phyloP scores from a whole-genome alignment of 2,329 filamentous ascomycete genomes.

The Nigrograna mackinnonii region DNA sequence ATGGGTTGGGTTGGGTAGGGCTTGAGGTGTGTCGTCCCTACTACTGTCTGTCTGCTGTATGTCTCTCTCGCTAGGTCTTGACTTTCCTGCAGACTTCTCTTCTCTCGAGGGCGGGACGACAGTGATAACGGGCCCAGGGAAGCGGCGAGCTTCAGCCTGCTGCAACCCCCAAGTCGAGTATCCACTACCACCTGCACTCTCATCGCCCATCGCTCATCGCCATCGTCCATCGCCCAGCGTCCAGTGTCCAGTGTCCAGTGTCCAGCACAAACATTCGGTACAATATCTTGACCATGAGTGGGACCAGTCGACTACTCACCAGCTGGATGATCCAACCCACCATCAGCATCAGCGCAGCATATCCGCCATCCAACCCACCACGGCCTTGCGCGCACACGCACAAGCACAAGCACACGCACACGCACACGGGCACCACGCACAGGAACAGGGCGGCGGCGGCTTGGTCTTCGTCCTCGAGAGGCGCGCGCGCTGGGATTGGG shows the following conservation, averaged over 20 bases:
- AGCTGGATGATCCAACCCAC: neutral
- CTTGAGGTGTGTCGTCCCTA: too few relatives aligned
- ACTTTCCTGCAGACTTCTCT: too few relatives aligned
- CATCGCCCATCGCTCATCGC: neutral
- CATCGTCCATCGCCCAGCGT: neutral
- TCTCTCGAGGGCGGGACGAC: too few relatives aligned
- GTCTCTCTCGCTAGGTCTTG: too few relatives aligned
- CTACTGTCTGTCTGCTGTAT: too few relatives aligned
- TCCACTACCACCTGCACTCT: neutral
- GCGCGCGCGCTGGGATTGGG: neutral
- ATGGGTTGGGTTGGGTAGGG: too few relatives aligned
- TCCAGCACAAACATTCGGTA: neutral
- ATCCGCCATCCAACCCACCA: conserved; percentile 2
- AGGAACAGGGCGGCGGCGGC: neutral
- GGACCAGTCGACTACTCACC: neutral
- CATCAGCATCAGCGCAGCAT: neutral
- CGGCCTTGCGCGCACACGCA: neutral
- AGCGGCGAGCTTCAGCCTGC: too few relatives aligned
- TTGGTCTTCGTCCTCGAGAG: neutral
- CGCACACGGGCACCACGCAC: neutral
- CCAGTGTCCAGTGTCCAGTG: too few relatives aligned
- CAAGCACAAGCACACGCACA: neutral
- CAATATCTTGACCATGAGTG: neutral
- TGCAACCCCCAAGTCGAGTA: too few relatives aligned
- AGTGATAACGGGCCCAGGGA: too few relatives aligned